phyloP scores from a whole-genome alignment of 352 stramenopile species.

The Phytophthora aleatoria region DNA sequence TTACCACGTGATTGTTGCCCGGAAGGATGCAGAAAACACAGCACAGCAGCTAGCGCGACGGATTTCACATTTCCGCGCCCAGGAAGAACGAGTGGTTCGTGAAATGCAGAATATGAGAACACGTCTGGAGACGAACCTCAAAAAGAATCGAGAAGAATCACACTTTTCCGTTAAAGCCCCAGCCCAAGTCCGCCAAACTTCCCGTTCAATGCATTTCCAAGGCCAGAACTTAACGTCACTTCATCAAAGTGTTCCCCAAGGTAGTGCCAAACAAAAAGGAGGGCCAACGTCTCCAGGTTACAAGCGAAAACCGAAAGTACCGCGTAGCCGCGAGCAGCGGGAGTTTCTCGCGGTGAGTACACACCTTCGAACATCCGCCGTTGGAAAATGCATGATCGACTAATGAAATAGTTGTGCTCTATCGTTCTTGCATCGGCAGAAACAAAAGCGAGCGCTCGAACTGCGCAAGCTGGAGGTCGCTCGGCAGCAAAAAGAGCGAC shows the following conservation, averaged over 20 bases:
- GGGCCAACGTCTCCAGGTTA: not conserved
- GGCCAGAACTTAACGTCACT: not conserved
- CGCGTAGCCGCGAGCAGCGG: constrained; percentile 52
- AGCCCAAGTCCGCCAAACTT: not conserved
- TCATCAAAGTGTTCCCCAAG: not conserved
- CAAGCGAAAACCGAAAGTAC: constrained; percentile 23
- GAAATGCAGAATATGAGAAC: constrained; percentile 58
- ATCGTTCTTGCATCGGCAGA: constrained; percentile 30
- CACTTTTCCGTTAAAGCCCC: not conserved
- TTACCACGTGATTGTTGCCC: constrained; percentile 48
- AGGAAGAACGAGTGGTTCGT: constrained; percentile 59
- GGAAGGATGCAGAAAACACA: constrained; percentile 59
- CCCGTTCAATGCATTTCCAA: constrained; percentile 6
- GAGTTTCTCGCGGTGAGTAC: constrained; percentile 50
- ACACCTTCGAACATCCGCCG: not conserved
- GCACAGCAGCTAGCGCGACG: constrained; percentile 52
- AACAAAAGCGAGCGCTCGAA: constrained; percentile 54
- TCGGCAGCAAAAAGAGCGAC: constrained; percentile 56
- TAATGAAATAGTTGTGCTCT: constrained; percentile 6
- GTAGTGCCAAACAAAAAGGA: constrained; percentile 1
- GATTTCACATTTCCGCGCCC: constrained; percentile 55
- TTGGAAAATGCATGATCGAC: constrained; percentile 1
- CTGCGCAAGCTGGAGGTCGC: constrained; percentile 48
- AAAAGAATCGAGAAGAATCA: constrained; percentile 2
- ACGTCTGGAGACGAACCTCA: constrained; percentile 34